phyloP scores from a whole-genome alignment of 2,329 filamentous ascomycete species.

The Keithomyces neogunnii region DNA sequence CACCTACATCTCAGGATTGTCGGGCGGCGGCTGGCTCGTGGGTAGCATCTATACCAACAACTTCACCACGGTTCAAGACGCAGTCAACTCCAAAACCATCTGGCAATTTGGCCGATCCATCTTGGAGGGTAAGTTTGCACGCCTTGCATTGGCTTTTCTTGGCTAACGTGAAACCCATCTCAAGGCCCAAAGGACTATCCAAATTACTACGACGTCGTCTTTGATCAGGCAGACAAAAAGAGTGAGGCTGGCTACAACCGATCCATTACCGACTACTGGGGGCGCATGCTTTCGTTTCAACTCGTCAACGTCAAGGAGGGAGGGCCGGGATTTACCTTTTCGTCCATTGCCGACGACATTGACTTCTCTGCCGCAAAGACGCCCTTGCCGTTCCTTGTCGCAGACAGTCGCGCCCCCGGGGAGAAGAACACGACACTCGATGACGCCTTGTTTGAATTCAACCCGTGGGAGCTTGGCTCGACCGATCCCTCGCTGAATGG shows the following conservation, averaged over 20 bases:
- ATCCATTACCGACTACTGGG: slow-evolving; percentile 84
- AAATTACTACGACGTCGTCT: slow-evolving; percentile 29
- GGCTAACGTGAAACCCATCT: not conserved
- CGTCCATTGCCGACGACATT: slow-evolving; percentile 47
- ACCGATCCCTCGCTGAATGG: slow-evolving; percentile 52
- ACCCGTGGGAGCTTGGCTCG: slow-evolving; percentile 58
- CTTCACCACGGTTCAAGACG: slow-evolving; percentile 52
- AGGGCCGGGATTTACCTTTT: slow-evolving; percentile 71
- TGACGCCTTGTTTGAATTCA: slow-evolving; percentile 56
- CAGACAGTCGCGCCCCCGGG: slow-evolving; percentile 37
- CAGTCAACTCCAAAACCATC: slow-evolving; percentile 23
- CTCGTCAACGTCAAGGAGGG: slow-evolving; percentile 68
- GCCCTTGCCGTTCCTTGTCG: slow-evolving; percentile 43
- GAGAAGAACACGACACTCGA: slow-evolving; percentile 38
- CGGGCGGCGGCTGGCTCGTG: slow-evolving; percentile 76
- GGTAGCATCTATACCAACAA: slow-evolving; percentile 80
- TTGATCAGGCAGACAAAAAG: slow-evolving; percentile 26
- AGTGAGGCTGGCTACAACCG: slow-evolving; percentile 36
- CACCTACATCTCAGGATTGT: slow-evolving; percentile 74
- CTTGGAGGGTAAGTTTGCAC: slow-evolving; percentile 21
- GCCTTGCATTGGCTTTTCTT: not conserved
- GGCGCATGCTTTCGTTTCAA: slow-evolving; percentile 76
- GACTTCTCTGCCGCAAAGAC: slow-evolving; percentile 31
- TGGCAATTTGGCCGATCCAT: slow-evolving; percentile 35
- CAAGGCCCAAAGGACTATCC: slow-evolving; percentile 26